Evolutionary conservation across 1,139 yeast species (phyloP), one percentile per base, ranked within the genome.

Genomic region (Nadsonia commutata): DNA sequence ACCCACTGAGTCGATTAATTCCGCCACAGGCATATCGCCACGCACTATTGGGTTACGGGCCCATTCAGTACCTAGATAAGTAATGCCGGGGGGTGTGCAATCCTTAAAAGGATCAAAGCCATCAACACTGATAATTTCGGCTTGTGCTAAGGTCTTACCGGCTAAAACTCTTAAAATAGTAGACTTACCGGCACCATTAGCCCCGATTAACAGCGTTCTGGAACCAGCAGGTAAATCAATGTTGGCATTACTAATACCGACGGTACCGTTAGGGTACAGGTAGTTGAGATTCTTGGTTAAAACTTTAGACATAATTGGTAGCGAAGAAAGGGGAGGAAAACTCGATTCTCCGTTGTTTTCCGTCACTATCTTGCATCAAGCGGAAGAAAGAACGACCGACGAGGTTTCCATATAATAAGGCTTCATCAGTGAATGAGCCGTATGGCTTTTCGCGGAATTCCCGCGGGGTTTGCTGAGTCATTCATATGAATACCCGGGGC

Each of bases 11-110:
- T 80, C 72, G 39, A 90, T 71, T 49, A 90, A 67, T 39, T 82
- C 74, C 21, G 78, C 71, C 6, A 90, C 96, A 0, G 94, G 85
- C 46, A 90, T 83, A 58, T 90, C 98, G 51, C 95, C 69, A 54
- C 88, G 78, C 2, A 88, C 93, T 41, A 86, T 78, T 18, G 88
- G 84, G 63, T 86, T 90, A 43, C 83, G 76, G 6, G 95, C 95
- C 98, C 98, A 90, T 59, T 90, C 98, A 0, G 97, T 90, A 2
- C 98, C 98, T 41, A 90, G 66, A 58, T 90, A 90, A 0, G 95
- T 83, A n/a, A 86, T 74, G 40, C 80, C 80, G 41, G 70, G 74
- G 42, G 70, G 75, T n/a, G 64, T 52, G 19, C 74, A 67, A 40
- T 73, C 69, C 39, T 76, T 68, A 63, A 90, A 90, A 1, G 98